Evolutionary conservation across 352 stramenopile species (phyloP).

Genomic region (Blastocystis sp.): DNA sequence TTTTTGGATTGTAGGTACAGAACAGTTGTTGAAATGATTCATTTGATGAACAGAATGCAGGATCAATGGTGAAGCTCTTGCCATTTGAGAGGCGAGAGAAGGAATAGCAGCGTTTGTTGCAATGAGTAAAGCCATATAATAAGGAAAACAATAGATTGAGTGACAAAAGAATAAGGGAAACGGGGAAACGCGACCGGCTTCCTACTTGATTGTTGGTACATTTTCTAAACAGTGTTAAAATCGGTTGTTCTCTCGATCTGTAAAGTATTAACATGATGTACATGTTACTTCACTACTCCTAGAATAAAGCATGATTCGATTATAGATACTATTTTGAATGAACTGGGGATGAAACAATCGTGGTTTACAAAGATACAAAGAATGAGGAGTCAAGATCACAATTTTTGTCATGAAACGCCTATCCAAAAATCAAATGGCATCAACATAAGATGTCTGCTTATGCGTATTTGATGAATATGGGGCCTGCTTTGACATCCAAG

Average conservation of each 20-base stretch:
- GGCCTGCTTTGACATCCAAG: slow-evolving; percentile 43
- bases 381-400: neutral
- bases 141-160: slow-evolving; percentile 1
- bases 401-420: neutral
- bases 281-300: neutral
- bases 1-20: neutral
- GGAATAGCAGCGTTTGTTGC: neutral
- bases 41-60: neutral
- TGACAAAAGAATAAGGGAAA: too few species aligned
- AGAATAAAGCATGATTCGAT: neutral
- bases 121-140: slow-evolving; percentile 7
- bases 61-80: neutral
- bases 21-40: neutral
- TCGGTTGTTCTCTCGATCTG: neutral
- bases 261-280: neutral
- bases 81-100: neutral
- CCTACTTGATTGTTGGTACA: neutral
- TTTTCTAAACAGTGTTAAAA: neutral
- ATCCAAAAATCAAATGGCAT: neutral
- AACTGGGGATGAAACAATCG: neutral
- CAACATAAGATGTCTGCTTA: slow-evolving; percentile 29
- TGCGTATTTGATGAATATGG: slow-evolving; percentile 39
- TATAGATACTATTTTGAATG: neutral
- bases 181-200: too few species aligned
- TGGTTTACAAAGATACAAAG: neutral